A percentile compares a stretch with the other conserved stretches of the same genome.
Evolutionary conservation across 2,329 filamentous ascomycete species (phyloP).

Genomic region (Rhexocercosporidium sp.): DNA sequence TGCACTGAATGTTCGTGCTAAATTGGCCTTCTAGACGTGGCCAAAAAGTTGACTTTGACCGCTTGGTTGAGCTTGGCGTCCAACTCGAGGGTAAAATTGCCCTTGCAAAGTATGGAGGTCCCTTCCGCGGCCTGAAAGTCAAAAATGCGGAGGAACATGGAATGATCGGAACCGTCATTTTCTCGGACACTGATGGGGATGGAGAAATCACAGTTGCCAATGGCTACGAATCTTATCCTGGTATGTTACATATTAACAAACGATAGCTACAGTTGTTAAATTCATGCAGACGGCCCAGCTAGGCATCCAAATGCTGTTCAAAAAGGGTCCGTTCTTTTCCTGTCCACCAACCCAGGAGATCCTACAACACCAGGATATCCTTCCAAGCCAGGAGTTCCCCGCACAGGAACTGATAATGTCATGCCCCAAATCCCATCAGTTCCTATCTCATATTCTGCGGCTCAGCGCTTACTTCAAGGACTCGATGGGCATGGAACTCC

Average conservation of each 20-base stretch:
- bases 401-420: conserved; percentile 67
- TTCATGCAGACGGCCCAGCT: conserved; percentile 84
- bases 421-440: conserved; percentile 82
- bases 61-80: conserved; percentile 1
- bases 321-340: conserved; percentile 79
- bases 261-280: conserved; percentile 39
- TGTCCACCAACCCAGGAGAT: conserved; percentile 70
- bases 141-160: conserved; percentile 88
- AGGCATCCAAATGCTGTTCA: conserved; percentile 76
- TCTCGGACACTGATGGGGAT: conserved; percentile 86
- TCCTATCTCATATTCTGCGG: conserved; percentile 85
- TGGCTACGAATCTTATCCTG: conserved; percentile 56
- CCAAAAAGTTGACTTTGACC: conserved; percentile 57
- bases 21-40: conserved; percentile 53
- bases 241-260: not conserved
- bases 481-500: conserved; percentile 80
- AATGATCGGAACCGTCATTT: conserved; percentile 82
- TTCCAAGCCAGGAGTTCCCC: conserved; percentile 66
- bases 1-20: conserved; percentile 39
- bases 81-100: conserved; percentile 74
- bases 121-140: conserved; percentile 87
- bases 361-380: conserved; percentile 92
- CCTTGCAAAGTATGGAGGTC: conserved; percentile 78
- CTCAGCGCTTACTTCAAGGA: conserved; percentile 79
- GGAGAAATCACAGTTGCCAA: conserved; percentile 79